phyloP scores from a whole-genome alignment of 495 filamentous ascomycete species.

The Cercophora samala region DNA sequence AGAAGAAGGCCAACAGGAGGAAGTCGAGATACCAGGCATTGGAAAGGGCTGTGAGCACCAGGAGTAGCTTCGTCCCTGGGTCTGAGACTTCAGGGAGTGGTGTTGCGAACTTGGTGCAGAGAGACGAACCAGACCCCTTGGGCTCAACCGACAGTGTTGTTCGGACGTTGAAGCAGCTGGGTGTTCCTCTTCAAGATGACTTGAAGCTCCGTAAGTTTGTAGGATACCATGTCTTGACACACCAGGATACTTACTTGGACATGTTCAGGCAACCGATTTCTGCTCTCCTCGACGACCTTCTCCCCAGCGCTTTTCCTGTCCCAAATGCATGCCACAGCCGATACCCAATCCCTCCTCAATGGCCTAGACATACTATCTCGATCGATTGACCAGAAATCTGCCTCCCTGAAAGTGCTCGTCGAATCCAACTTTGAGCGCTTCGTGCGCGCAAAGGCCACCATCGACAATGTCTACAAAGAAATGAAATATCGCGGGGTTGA shows the following conservation, averaged over 20 bases:
- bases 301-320: slow-evolving; percentile 87
- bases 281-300: slow-evolving; percentile 93
- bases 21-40: slow-evolving; percentile 82
- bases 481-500: slow-evolving; percentile 85
- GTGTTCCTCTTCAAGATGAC: slow-evolving; percentile 84
- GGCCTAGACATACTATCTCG: slow-evolving; percentile 78
- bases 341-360: slow-evolving; percentile 70
- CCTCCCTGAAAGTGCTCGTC: slow-evolving; percentile 88
- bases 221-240: background rate
- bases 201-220: slow-evolving; percentile 61
- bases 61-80: slow-evolving; percentile 62
- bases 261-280: slow-evolving; percentile 73
- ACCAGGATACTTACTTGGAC: slow-evolving; percentile 9
- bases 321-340: slow-evolving; percentile 80
- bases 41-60: slow-evolving; percentile 65
- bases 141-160: slow-evolving; percentile 82
- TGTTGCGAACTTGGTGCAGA: slow-evolving; percentile 72
- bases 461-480: slow-evolving; percentile 96
- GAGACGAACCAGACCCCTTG: slow-evolving; percentile 88
- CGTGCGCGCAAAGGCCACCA: slow-evolving; percentile 91
- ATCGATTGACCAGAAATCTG: slow-evolving; percentile 96
- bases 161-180: slow-evolving; percentile 66
- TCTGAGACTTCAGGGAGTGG: slow-evolving; percentile 64
- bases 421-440: slow-evolving; percentile 98
- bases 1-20: slow-evolving; percentile 54